Base-by-base conservation (phyloP, 345 rosid species). In the Salix viminalis region DNA sequence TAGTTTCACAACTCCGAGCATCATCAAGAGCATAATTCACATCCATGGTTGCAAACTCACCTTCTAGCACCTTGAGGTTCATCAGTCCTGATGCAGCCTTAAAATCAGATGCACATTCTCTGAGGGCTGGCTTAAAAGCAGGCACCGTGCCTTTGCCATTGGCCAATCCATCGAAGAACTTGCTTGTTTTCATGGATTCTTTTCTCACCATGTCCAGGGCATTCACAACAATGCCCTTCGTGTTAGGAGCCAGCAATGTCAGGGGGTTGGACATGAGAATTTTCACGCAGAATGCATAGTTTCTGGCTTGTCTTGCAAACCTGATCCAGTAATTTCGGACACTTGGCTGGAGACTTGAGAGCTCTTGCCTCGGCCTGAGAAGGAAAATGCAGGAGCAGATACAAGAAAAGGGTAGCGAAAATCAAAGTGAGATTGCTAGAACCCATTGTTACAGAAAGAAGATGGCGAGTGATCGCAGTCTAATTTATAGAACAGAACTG, bases 1-100 rank as follows among this genome's bases (percentile, higher is more conserved):
- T 52, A 21, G 34, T 54, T 42, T 80, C 72, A 32, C 83, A 80
- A 9, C 24, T 13, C 7, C 11, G 21, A n/a, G 34, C 60, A 32
- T 67, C 60, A 23, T 80, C 83, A 7, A 54, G 60, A 2, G 83
- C 83, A 39, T 76, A 80, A 72, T 80, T 76, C 24, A 80, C 76
- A 67, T 80, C 83, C 23, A 80, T 24, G 54, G 73, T 65, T 2
- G 76, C 73, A 12, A 62, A 65, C 5, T 48, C 76, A 4, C 26
- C 79, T 14, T 71, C 50, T 3, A 80, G 71, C 32, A 72, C 83
- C 1, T 37, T 6, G 1, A 76, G 76, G 32, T 42, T 71, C n/a
- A 80, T 34, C 23, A 50, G 5, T 7, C 11, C 8, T 12, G 26
- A 11, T 1, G 76, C 36, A 2, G 56, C 68, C 9, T 23, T 1